Evolutionary conservation across 2,329 filamentous ascomycete genomes (phyloP).

Genomic region (Clonostachys sp.): DNA sequence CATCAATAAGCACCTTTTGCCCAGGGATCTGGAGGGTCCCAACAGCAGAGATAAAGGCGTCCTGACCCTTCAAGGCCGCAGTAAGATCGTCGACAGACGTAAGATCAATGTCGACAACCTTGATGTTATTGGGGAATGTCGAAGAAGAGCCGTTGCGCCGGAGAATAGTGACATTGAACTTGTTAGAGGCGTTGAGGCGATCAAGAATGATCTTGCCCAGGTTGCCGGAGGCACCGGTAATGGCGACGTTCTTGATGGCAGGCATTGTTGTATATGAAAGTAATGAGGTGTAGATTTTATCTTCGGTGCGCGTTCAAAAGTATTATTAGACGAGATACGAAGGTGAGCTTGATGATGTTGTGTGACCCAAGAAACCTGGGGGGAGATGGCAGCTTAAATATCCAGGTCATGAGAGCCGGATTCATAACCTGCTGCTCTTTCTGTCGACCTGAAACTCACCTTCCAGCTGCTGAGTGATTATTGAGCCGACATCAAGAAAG

Average conservation of each 20-base stretch:
- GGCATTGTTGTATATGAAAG: slow-evolving; percentile 22
- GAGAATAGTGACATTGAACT: slow-evolving; percentile 28
- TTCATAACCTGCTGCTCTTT: too few relatives aligned
- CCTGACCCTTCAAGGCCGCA: slow-evolving; percentile 46
- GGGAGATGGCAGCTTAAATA: too few relatives aligned
- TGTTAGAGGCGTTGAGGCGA: slow-evolving; percentile 16
- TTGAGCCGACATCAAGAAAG: too few relatives aligned
- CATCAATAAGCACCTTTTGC: slow-evolving; percentile 44
- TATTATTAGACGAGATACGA: too few relatives aligned
- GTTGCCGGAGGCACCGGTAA: slow-evolving; percentile 28
- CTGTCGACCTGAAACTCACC: too few relatives aligned
- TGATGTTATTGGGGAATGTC: slow-evolving; percentile 16
- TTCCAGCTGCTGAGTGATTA: too few relatives aligned
- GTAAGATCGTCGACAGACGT: slow-evolving; percentile 41
- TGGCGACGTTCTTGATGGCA: slow-evolving; percentile 26
- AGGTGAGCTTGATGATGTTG: too few relatives aligned
- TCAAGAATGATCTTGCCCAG: slow-evolving; percentile 24
- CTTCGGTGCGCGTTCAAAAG: neutral
- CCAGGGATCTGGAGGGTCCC: slow-evolving; percentile 30
- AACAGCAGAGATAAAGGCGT: slow-evolving; percentile 42
- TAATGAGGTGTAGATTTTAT: neutral
- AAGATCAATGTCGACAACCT: slow-evolving; percentile 26
- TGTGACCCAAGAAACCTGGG: too few relatives aligned
- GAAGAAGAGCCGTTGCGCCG: slow-evolving; percentile 37
- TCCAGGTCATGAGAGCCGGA: too few relatives aligned